Conservation (phyloP, 2,329 filamentous ascomycete species). For the Cercospora berteroae region DNA sequence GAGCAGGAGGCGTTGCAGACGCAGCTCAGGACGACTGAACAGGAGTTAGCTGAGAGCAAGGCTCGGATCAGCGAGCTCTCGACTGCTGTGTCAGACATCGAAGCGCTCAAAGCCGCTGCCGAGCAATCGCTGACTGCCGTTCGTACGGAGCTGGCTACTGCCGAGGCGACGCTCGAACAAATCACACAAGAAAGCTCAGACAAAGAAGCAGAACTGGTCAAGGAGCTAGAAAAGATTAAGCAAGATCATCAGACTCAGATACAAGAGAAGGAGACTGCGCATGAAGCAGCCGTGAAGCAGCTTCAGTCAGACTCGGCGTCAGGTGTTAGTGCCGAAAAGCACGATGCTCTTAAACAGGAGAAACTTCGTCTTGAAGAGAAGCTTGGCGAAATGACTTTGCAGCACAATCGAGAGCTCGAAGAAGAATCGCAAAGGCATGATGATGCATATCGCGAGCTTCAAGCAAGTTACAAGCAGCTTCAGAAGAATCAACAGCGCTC, state of each 20-base stretch:
- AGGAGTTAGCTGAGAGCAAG: conserved; percentile 15
- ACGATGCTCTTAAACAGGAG: conserved; percentile 14
- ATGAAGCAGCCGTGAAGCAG: not conserved
- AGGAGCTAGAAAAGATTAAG: not conserved
- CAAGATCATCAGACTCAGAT: not conserved
- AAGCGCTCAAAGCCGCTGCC: conserved; percentile 3
- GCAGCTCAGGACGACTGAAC: not conserved
- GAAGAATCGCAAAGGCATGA: conserved; percentile 27
- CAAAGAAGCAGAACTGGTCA: conserved; percentile 10
- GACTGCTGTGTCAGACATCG: conserved; percentile 4
- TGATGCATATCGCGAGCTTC: conserved; percentile 26
- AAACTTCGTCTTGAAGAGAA: conserved; percentile 17
- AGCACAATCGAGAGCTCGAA: conserved; percentile 30
- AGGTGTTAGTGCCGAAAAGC: conserved; percentile 6
- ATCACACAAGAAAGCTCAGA: conserved; percentile 24
- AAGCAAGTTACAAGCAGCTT: conserved; percentile 18
- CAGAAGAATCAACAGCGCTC: conserved; percentile 20
- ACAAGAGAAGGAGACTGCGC: not conserved
- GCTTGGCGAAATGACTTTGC: conserved; percentile 22
- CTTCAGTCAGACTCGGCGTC: not conserved
- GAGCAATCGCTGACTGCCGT: conserved; percentile 7
- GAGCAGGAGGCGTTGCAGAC: conserved; percentile 3
- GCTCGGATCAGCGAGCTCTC: conserved; percentile 26
- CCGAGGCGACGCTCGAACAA: conserved; percentile 27
- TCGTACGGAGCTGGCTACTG: conserved; percentile 8